Evolutionary conservation across 2,329 filamentous ascomycete species (phyloP).

Genomic region (Fusarium anguioides): DNA sequence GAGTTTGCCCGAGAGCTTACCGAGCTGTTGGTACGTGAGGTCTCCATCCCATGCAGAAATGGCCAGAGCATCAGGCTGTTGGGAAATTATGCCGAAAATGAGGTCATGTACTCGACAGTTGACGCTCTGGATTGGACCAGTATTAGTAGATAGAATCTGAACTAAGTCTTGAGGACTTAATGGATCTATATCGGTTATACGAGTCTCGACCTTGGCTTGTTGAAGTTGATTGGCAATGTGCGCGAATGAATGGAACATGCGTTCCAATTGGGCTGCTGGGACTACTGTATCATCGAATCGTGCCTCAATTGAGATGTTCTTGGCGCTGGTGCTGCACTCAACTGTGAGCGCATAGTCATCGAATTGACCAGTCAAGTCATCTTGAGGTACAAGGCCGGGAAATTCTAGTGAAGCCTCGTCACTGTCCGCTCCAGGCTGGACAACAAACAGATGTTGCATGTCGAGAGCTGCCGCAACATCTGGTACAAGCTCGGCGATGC

Average conservation of each 20-base stretch:
- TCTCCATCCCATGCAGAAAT: neutral
- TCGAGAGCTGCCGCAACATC: neutral
- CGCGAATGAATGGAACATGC: neutral
- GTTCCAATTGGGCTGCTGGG: neutral
- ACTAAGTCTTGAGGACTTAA: neutral
- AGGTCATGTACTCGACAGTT: neutral
- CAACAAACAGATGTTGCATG: neutral
- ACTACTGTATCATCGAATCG: neutral
- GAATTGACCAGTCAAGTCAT: neutral
- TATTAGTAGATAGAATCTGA: neutral
- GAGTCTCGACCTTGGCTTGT: accelerated
- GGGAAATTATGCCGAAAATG: neutral
- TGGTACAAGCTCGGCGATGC: neutral
- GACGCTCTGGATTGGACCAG: neutral
- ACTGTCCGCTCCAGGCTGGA: neutral
- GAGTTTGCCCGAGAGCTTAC: neutral
- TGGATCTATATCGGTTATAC: accelerated
- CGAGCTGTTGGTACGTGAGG: neutral
- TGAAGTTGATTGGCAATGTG: neutral
- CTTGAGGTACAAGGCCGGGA: neutral
- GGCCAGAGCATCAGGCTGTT: neutral
- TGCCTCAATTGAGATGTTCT: neutral
- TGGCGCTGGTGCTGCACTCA: neutral
- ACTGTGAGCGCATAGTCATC: neutral
- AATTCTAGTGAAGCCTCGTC: neutral